Base-by-base conservation (phyloP, 441 rosid genomes). In the Euphorbia celastroides region DNA sequence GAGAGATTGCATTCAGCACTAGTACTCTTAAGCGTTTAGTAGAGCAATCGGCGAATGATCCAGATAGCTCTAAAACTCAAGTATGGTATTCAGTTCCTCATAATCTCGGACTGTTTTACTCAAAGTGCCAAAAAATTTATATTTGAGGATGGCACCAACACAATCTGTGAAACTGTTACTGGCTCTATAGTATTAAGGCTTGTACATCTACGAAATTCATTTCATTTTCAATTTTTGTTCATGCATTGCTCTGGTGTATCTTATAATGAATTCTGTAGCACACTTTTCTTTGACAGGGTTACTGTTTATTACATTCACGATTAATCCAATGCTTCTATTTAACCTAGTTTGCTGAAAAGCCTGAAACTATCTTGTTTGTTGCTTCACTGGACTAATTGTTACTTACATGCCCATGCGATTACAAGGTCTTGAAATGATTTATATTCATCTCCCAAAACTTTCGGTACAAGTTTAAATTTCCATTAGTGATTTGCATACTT, bases 1-100 rank as follows among this genome's bases (percentile, higher is more conserved):
- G 89, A 74, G 99, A 96, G 83, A 85, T 96, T 74, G 99, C 98
- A 56, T 89, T 96, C 72, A 79, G 98, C 78, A 85, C 84, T 13
- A 96, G 99, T 78, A 92, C 98, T 65, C 85, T 96, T 65, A 96
- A 96, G 79, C 98, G 99, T 68, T 77, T 90, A 71, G 82, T 88
- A 65, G 99, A 90, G 76, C 97, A 90, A 78, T 88, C 98, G 59
- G 82, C 51, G 62, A 83, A 86, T 81, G 96, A 93, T 83, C 97
- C 98, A 26, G 93, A 89, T 32, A 77, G 77, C 80, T 86, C 94
- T 22, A 87, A 90, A 80, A 56, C 78, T 72, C 99, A 90, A 76
- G 98, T 96, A 79, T 51, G 38, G 20, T 27, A 63, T 66, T 71
- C 61, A 19, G 46, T 48, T 64, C 63, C 48, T 75, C 28, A 17